phyloP scores from a whole-genome alignment of 2,329 filamentous ascomycete genomes.

The Ceratocystis cubensis region DNA sequence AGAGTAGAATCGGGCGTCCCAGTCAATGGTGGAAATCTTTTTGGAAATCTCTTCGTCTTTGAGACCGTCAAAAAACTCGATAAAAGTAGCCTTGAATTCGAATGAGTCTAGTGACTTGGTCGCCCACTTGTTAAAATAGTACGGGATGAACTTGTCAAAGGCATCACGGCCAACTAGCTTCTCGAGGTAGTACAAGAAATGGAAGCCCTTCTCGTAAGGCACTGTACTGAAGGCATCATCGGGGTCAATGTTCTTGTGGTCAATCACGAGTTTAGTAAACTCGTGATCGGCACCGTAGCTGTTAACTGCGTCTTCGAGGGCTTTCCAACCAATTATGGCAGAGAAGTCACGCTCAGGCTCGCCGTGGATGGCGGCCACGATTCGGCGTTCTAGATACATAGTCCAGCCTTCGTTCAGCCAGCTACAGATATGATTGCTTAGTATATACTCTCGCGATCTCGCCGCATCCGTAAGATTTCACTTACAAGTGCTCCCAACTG shows the following conservation, averaged over 20 bases:
- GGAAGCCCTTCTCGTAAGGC: constrained; percentile 94
- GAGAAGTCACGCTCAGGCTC: constrained; percentile 84
- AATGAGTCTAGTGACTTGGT: constrained; percentile 82
- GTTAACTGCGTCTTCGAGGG: constrained; percentile 66
- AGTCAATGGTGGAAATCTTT: constrained; percentile 64
- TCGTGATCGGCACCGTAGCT: constrained; percentile 73
- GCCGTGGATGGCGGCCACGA: constrained; percentile 64
- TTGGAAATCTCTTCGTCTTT: constrained; percentile 51
- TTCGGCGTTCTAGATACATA: constrained; percentile 80
- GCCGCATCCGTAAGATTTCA: constrained; percentile 18
- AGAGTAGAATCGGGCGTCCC: constrained; percentile 81
- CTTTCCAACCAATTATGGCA: constrained; percentile 91
- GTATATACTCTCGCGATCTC: background rate
- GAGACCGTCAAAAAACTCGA: constrained; percentile 64
- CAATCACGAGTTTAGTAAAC: constrained; percentile 82
- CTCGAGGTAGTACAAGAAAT: constrained; percentile 85
- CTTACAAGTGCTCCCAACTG: constrained; percentile 69
- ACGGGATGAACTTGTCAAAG: constrained; percentile 90
- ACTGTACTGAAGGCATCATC: constrained; percentile 90
- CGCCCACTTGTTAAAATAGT: constrained; percentile 81
- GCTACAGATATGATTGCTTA: constrained; percentile 28
- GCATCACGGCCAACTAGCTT: constrained; percentile 69
- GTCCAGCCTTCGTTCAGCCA: constrained; percentile 81
- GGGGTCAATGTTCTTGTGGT: constrained; percentile 80
- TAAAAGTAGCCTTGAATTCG: constrained; percentile 80